Percentiles rank a stretch among this genome's conserved stretches.
phyloP scores from a whole-genome alignment of 1,139 yeast species.

The Nadsonia commutata region DNA sequence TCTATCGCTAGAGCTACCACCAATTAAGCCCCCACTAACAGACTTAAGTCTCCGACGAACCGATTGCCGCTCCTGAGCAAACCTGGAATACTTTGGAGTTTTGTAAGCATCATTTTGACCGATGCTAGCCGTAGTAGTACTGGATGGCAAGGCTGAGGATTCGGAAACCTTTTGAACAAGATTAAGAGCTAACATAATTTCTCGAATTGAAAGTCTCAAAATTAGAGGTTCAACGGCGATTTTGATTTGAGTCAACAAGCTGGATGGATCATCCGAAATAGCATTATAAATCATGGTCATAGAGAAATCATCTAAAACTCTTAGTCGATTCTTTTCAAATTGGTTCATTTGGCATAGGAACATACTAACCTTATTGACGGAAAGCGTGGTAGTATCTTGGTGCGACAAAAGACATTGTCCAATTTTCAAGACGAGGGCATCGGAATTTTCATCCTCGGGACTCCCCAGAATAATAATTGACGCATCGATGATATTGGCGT shows the following conservation, averaged over 20 bases:
- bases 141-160: slow-evolving; percentile 14
- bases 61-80: slow-evolving; percentile 9
- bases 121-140: neutral
- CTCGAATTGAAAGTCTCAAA: slow-evolving; percentile 71
- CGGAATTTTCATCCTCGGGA: slow-evolving; percentile 52
- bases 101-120: slow-evolving; percentile 11
- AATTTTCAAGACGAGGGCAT: slow-evolving; percentile 81
- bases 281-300: slow-evolving; percentile 60
- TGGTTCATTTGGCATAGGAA: slow-evolving; percentile 66
- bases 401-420: slow-evolving; percentile 65
- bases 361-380: slow-evolving; percentile 75
- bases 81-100: slow-evolving; percentile 13
- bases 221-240: slow-evolving; percentile 69
- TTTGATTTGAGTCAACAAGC: slow-evolving; percentile 47
- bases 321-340: slow-evolving; percentile 40
- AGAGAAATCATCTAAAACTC: slow-evolving; percentile 83
- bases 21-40: neutral
- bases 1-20: slow-evolving; percentile 1
- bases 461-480: slow-evolving; percentile 72
- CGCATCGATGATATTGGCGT: slow-evolving; percentile 63
- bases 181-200: slow-evolving; percentile 62
- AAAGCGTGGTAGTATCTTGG: slow-evolving; percentile 45
- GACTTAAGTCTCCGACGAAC: slow-evolving; percentile 1
- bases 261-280: slow-evolving; percentile 45
- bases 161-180: slow-evolving; percentile 62